Conservation (phyloP, 2,329 filamentous ascomycete species). For the Apiospora sp. region DNA sequence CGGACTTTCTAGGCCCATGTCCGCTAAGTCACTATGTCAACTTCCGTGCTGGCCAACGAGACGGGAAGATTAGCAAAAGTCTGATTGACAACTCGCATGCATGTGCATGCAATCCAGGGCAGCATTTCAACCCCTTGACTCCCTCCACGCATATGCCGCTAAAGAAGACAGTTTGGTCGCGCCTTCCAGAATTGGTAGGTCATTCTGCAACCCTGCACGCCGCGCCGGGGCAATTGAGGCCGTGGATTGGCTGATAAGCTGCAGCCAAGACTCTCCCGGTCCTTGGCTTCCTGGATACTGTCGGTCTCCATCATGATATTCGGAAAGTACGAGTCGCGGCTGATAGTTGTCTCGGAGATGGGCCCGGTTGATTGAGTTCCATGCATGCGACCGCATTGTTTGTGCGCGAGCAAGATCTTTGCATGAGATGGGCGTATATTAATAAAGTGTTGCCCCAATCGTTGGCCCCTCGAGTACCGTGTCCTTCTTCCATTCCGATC, state of each 20-base stretch:
- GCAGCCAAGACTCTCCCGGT: slow-evolving; percentile 1
- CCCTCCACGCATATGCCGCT: background rate
- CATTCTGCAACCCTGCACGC: background rate
- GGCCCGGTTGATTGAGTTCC: background rate
- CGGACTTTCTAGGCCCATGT: background rate
- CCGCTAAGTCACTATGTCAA: background rate
- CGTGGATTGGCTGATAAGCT: slow-evolving; percentile 15
- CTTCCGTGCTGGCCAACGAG: background rate
- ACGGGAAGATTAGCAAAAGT: background rate
- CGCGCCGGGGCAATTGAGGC: background rate
- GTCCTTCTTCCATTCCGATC: background rate
- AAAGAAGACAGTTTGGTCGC: background rate
- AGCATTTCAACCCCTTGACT: background rate
- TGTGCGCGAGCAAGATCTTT: background rate
- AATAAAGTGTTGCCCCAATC: background rate
- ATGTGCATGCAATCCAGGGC: background rate
- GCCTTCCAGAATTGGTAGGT: slow-evolving; percentile 15
- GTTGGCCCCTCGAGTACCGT: background rate
- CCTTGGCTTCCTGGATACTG: background rate
- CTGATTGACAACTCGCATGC: background rate
- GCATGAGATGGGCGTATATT: background rate
- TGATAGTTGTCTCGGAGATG: background rate
- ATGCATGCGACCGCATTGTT: background rate
- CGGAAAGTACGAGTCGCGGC: slow-evolving; percentile 1
- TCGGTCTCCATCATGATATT: background rate